phyloP scores from a whole-genome alignment of 352 stramenopile species.

The Phytophthora idaei region DNA sequence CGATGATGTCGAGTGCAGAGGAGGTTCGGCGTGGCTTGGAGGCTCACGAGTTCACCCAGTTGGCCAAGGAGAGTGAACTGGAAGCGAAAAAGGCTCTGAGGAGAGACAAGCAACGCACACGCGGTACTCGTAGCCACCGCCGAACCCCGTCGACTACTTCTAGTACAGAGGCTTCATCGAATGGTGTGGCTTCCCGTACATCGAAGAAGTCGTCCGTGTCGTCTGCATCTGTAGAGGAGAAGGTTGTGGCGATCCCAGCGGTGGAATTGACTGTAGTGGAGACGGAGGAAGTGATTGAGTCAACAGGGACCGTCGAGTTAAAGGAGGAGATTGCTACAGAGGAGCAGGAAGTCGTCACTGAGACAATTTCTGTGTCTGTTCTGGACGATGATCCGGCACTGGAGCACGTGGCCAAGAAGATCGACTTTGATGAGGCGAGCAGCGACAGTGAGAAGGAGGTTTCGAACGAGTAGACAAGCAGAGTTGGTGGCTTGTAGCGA shows the following conservation, averaged over 20 bases:
- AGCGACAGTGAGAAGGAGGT: constrained; percentile 37
- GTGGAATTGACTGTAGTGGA: constrained; percentile 4
- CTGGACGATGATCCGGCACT: constrained; percentile 27
- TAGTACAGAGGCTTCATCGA: constrained; percentile 24
- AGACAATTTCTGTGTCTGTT: constrained; percentile 1
- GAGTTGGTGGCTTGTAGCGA: not conserved
- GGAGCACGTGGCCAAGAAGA: constrained; percentile 39
- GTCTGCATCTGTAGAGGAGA: constrained; percentile 25
- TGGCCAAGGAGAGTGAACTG: constrained; percentile 34
- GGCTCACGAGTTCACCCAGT: constrained; percentile 51
- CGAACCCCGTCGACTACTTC: constrained; percentile 24
- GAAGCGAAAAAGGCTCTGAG: constrained; percentile 19
- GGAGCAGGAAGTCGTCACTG: constrained; percentile 4
- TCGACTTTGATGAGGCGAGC: constrained; percentile 43
- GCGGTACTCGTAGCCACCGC: constrained; percentile 6
- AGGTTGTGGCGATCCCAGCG: not conserved
- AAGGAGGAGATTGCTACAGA: not conserved
- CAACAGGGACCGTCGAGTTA: not conserved
- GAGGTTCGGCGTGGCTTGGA: constrained; percentile 60
- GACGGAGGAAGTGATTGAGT: not conserved
- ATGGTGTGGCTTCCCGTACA: constrained; percentile 14
- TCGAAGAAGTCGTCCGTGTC: constrained; percentile 40
- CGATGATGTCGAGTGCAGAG: constrained; percentile 42
- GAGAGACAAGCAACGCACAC: constrained; percentile 18
- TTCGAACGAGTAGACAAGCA: constrained; percentile 17